Percentiles rank a stretch among this genome's conserved stretches.
phyloP scores from a whole-genome alignment of 495 filamentous ascomycete species.

The Glutinoglossum americanum region DNA sequence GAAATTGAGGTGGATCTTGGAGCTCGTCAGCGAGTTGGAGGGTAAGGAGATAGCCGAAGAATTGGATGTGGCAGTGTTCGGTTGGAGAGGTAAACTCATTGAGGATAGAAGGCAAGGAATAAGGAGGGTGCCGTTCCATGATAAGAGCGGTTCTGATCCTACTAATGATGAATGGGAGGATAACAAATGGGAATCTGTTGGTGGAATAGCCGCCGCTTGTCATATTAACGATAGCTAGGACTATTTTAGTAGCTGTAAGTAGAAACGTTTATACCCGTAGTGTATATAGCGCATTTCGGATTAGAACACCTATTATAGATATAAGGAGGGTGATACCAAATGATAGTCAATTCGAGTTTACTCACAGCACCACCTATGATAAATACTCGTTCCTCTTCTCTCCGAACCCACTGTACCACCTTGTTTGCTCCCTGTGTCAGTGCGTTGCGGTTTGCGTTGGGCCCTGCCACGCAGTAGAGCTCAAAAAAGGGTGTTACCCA shows the following conservation, averaged over 20 bases:
- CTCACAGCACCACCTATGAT: slow-evolving; percentile 80
- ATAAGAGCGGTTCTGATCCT: background rate
- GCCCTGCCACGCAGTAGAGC: slow-evolving; percentile 76
- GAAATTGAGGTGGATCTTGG: slow-evolving; percentile 20
- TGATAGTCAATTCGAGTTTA: background rate
- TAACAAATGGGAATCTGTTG: background rate
- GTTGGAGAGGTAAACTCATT: background rate
- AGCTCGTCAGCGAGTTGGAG: slow-evolving; percentile 18
- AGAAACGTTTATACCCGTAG: too few relatives aligned
- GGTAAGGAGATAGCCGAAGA: slow-evolving; percentile 15
- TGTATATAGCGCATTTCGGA: background rate
- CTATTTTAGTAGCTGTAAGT: background rate
- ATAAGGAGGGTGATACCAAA: background rate
- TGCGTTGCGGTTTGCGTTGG: slow-evolving; percentile 28
- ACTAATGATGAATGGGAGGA: slow-evolving; percentile 5
- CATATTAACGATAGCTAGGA: background rate
- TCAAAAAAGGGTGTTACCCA: slow-evolving; percentile 86
- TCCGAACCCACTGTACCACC: slow-evolving; percentile 69
- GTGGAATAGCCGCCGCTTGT: background rate
- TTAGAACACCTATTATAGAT: background rate
- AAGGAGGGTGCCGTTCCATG: background rate
- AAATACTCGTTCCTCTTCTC: slow-evolving; percentile 82
- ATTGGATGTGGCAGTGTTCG: slow-evolving; percentile 6
- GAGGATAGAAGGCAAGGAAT: background rate
- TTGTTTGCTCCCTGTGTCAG: slow-evolving; percentile 72